Evolutionary conservation across 2,329 filamentous ascomycete genomes (phyloP).

Genomic region (Neobulgaria alba): DNA sequence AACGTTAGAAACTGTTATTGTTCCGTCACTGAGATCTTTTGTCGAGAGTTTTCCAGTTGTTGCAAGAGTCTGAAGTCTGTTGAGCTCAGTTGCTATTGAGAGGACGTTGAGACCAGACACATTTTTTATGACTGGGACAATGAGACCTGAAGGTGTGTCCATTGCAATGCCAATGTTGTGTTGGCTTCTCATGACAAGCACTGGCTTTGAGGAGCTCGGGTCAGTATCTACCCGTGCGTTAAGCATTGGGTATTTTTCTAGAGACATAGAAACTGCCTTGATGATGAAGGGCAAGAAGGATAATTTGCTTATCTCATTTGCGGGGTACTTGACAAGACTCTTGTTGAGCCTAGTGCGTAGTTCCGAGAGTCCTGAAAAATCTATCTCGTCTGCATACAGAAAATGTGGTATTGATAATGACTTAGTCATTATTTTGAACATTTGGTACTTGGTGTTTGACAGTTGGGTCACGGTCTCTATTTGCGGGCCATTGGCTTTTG

Average conservation of each 20-base stretch:
- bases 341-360: slow-evolving; percentile 70
- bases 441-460: slow-evolving; percentile 74
- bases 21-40: slow-evolving; percentile 73
- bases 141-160: slow-evolving; percentile 79
- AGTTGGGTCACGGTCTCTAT: slow-evolving; percentile 62
- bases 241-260: slow-evolving; percentile 74
- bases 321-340: slow-evolving; percentile 36
- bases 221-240: slow-evolving; percentile 73
- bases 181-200: slow-evolving; percentile 66
- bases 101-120: slow-evolving; percentile 70
- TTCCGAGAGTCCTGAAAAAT: slow-evolving; percentile 65
- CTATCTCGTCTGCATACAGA: slow-evolving; percentile 83
- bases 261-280: slow-evolving; percentile 83
- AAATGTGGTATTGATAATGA: slow-evolving; percentile 91
- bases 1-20: slow-evolving; percentile 94
- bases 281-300: slow-evolving; percentile 92
- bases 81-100: slow-evolving; percentile 68
- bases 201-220: slow-evolving; percentile 51
- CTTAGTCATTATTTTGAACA: slow-evolving; percentile 97
- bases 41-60: slow-evolving; percentile 64
- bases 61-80: slow-evolving; percentile 64
- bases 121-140: slow-evolving; percentile 87
- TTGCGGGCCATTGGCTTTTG: slow-evolving; percentile 33
- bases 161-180: slow-evolving; percentile 97
- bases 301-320: slow-evolving; percentile 50